Conservation (phyloP, 768 basidiomycete genomes). For the Boletus huronensis region DNA sequence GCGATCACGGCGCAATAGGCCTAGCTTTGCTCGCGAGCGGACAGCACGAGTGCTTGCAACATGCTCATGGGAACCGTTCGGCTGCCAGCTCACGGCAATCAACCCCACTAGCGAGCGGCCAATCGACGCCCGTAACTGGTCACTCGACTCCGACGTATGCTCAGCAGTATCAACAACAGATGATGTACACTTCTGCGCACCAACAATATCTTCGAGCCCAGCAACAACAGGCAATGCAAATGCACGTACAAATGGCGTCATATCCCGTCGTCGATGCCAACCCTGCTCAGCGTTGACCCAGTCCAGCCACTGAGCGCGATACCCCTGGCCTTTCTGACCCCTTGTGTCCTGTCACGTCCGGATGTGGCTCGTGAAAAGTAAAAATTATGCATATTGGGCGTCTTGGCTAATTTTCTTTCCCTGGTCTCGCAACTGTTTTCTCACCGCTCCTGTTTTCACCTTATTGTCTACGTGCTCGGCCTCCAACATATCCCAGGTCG, state of each 20-base stretch:
- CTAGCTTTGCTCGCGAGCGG: conserved; percentile 78
- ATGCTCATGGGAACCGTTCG: conserved; percentile 30
- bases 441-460: conserved; percentile 11
- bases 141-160: conserved; percentile 31
- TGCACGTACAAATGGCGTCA: conserved; percentile 25
- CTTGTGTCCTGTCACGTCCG: not conserved
- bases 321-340: conserved; percentile 2
- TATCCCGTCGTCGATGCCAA: conserved; percentile 17
- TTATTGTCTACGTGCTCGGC: conserved; percentile 17
- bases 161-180: conserved; percentile 36
- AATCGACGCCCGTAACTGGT: conserved; percentile 30
- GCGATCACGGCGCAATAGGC: conserved; percentile 90
- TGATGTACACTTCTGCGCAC: conserved; percentile 36
- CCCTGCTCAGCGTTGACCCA: conserved; percentile 15
- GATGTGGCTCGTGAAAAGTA: conserved; percentile 26
- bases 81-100: conserved; percentile 33
- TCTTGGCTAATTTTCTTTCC: conserved; percentile 27
- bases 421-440: conserved; percentile 5
- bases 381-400: conserved; percentile 37
- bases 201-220: conserved; percentile 36
- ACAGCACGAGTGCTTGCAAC: conserved; percentile 53
- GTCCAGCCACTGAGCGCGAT: conserved; percentile 7
- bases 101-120: conserved; percentile 31
- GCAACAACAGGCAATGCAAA: conserved; percentile 32
- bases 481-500: conserved; percentile 36